phyloP scores from a whole-genome alignment of 768 basidiomycete species.

The Pulveroboletus sp. region DNA sequence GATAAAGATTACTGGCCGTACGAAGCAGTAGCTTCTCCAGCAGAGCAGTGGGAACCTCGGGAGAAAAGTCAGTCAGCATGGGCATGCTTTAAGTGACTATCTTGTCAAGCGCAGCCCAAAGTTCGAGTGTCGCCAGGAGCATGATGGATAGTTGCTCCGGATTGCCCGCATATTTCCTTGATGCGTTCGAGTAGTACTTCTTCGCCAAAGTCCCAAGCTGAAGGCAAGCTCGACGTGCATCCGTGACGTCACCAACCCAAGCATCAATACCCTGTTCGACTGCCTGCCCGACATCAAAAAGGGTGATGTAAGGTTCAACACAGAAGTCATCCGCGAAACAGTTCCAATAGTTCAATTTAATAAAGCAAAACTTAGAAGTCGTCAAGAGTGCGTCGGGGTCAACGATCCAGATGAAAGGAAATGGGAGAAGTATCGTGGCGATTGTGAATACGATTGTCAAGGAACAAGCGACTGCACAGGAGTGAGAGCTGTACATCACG shows the following conservation, averaged over 20 bases:
- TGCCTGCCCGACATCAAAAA: slow-evolving; percentile 37
- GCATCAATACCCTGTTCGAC: slow-evolving; percentile 29
- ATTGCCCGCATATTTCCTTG: slow-evolving; percentile 25
- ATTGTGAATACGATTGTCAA: slow-evolving; percentile 18
- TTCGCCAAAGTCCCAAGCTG: slow-evolving; percentile 21
- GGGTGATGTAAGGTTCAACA: slow-evolving; percentile 11
- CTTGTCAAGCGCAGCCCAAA: slow-evolving; percentile 36
- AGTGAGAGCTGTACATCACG: slow-evolving; percentile 35
- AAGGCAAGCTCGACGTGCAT: slow-evolving; percentile 11
- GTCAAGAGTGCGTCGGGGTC: slow-evolving; percentile 11
- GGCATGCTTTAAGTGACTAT: slow-evolving; percentile 18
- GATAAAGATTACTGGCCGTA: slow-evolving; percentile 23
- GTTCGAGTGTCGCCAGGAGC: slow-evolving; percentile 36
- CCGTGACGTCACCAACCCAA: slow-evolving; percentile 28
- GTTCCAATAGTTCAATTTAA: no score
- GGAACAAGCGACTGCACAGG: slow-evolving; percentile 22
- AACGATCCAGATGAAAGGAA: not conserved
- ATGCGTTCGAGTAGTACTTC: slow-evolving; percentile 28
- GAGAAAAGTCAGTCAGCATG: slow-evolving; percentile 29
- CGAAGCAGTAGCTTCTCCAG: slow-evolving; percentile 29
- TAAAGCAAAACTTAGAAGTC: no score
- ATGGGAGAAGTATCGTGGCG: not conserved
- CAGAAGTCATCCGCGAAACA: slow-evolving; percentile 9
- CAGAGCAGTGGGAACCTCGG: slow-evolving; percentile 27
- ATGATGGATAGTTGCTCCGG: slow-evolving; percentile 41